Base-by-base conservation (phyloP, 257 asterid genomes). In the Forsythia viridissima region DNA sequence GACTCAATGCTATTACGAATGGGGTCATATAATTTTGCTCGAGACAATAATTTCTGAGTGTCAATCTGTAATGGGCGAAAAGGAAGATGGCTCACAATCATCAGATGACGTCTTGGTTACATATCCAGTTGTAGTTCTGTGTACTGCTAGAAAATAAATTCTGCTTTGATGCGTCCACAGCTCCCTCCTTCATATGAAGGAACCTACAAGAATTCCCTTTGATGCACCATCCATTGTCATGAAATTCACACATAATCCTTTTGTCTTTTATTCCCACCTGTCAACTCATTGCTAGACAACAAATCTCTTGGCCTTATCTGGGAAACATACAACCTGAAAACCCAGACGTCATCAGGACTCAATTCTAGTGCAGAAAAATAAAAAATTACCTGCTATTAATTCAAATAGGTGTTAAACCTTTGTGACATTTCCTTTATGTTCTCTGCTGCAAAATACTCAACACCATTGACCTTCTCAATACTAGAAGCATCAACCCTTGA, bases 211-310 rank as follows among this genome's bases (percentile, higher is more conserved):
- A 83, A 43, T 68, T 88, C 76, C 97, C 98, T 86, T 85, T 90
- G 80, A 93, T 89, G 86, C 99, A 96, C 98, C 98, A 96, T 42
- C 99, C 99, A 82, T 87, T 90, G 70, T 94, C 88, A 76, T 91
- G 88, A 82, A 89, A 96, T 43, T 89, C 91, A 76, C 98, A 96
- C 40, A 80, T 76, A 76, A 88, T 85, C 81, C 85, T 92, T 40
- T 30, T 76, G 77, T 81, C 92, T 86, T 88, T 93, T 93, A 79
- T 80, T 90, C 51, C 71, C 88, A 18, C 87, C 85, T 46, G 73
- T 86, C 82, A 75, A 70, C 76, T 85, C 88, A 51, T 80, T 74
- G 75, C 76, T 83, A 73, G 90, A 80, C 77, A 90, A 82, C 51
- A 78, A 81, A 81, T 89, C 90, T 83, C 91, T 89, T 61, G 77